Conservation (phyloP, 441 rosid species). For the Arabidopsis hybrid region DNA sequence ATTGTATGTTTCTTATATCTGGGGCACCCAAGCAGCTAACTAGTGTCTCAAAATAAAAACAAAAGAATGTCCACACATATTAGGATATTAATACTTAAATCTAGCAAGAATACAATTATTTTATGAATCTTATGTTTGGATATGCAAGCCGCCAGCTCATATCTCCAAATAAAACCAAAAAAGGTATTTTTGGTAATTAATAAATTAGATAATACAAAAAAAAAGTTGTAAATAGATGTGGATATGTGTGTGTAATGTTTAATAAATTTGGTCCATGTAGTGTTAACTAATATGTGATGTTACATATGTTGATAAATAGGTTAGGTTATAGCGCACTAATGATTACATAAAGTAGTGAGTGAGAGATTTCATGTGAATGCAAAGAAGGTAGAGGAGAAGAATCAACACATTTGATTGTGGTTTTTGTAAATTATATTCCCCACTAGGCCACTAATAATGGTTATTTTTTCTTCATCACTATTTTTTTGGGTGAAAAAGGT, state of each 20-base stretch:
- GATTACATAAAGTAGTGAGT: neutral
- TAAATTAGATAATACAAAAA: constrained; percentile 9
- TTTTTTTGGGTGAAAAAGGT: neutral
- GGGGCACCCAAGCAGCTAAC: constrained; percentile 25
- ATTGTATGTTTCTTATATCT: constrained; percentile 32
- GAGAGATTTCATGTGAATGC: constrained; percentile 32
- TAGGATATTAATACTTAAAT: constrained; percentile 10
- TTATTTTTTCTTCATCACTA: neutral
- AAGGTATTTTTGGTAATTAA: neutral
- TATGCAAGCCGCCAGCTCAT: constrained; percentile 36
- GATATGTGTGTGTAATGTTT: neutral
- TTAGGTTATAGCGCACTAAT: constrained; percentile 35
- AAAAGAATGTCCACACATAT: constrained; percentile 26
- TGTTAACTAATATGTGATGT: constrained; percentile 21
- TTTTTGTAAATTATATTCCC: neutral
- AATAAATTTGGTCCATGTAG: constrained; percentile 12
- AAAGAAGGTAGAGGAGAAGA: neutral
- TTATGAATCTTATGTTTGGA: constrained; percentile 31
- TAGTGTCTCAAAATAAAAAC: constrained; percentile 31
- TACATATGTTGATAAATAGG: constrained; percentile 13
- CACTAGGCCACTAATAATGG: constrained; percentile 16
- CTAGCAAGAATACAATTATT: constrained; percentile 24
- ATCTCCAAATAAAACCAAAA: constrained; percentile 14
- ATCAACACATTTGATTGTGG: neutral
- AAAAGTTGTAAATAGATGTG: neutral